Conservation (phyloP, 805 yeast species). For the Candida pseudofarinosa region DNA sequence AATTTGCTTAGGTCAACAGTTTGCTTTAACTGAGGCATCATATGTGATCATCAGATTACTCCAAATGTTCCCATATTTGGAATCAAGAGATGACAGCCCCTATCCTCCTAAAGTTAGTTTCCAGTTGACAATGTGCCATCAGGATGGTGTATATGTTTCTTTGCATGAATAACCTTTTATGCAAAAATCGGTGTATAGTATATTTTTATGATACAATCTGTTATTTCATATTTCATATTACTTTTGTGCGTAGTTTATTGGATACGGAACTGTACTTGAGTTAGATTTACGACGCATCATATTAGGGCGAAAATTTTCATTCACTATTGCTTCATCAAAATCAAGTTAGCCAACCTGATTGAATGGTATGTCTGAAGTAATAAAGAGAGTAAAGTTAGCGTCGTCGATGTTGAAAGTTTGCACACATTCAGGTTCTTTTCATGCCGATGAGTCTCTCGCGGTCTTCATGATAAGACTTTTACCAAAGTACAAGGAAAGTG, state of each 20-base stretch:
- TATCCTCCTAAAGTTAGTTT: conserved; percentile 30
- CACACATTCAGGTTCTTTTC: conserved; percentile 91
- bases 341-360: neutral
- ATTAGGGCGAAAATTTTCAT: neutral
- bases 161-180: conserved; percentile 2
- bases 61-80: conserved; percentile 21
- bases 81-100: conserved; percentile 12
- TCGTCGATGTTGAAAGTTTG: conserved; percentile 58
- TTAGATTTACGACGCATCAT: neutral
- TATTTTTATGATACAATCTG: too few species aligned
- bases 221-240: too few species aligned
- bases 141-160: conserved; percentile 20
- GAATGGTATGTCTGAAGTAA: conserved; percentile 3
- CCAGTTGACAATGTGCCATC: conserved; percentile 25
- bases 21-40: conserved; percentile 53
- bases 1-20: conserved; percentile 55
- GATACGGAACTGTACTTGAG: neutral
- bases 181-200: too few species aligned
- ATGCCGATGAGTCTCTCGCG: conserved; percentile 95
- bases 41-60: conserved; percentile 38
- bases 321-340: neutral
- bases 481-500: conserved; percentile 64
- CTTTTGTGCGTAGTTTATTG: neutral
- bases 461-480: conserved; percentile 76
- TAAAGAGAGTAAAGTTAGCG: conserved; percentile 7